Evolutionary conservation across 2,329 filamentous ascomycete species (phyloP), one percentile per base, ranked within the genome.

Genomic region (Endothia cerciana): DNA sequence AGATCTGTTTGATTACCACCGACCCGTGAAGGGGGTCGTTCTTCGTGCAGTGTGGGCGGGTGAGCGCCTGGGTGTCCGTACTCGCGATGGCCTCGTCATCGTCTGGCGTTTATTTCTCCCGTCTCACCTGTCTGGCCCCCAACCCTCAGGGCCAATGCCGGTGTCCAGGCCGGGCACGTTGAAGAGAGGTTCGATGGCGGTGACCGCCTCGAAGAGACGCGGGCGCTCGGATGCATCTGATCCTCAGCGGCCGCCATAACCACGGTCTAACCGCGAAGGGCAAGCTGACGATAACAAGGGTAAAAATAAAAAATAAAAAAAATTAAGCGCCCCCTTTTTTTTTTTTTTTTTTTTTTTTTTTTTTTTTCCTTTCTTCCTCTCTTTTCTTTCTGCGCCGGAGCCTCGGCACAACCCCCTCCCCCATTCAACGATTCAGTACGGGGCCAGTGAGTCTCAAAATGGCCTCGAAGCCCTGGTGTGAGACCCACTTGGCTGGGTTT

Each of bases 401-500:
- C 3, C 53, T 1, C 51, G n/a, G 25, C 17, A 19, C 6, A 1
- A 6, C 17, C 7, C 49, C 49, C 25, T 33, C 17, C 13, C 17
- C 30, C n/a, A 28, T 56, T 17, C 11, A 15, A 36, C 55, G n/a
- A 22, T 41, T 15, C 11, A 58, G 55, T 22, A 36, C 33, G 38
- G 11, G 19, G 22, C n/a, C 25, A 58, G 55, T 58, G 55, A 36
- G 41, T 41, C 55, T 41, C 13, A 40, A 40, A 49, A 63, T 63
- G 61, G 51, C 61, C 47, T 63, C 61, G 19, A 47, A 10, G 28
- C 28, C 17, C 22, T n/a, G 11, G 30, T 19, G 3, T 17, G 11
- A 55, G 61, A 56, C 61, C 38, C 49, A 51, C 40, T 30, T 47
- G 61, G 36, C 33, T 45, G 49, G 38, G 25, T 47, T 13, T 25